A percentile compares a stretch with the other conserved stretches of the same genome.
phyloP scores from a whole-genome alignment of 768 basidiomycete genomes.

The Auricularia cornea region DNA sequence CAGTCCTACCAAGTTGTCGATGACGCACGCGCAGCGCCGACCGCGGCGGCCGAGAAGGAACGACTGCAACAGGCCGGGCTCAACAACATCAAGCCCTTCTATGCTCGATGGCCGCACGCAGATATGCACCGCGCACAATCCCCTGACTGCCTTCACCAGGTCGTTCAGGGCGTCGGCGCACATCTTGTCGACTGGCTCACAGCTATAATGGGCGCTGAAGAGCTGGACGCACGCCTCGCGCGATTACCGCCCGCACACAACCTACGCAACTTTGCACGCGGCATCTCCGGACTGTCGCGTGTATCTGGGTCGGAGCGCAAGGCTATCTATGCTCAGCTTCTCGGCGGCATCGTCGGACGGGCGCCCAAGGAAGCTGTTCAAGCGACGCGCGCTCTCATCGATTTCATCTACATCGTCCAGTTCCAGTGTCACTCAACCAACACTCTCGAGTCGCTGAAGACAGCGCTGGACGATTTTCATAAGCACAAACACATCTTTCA shows the following conservation, averaged over 20 bases:
- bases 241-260: conserved; percentile 4
- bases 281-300: conserved; percentile 5
- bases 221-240: conserved; percentile 14
- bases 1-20: not conserved
- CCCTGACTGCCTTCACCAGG: conserved; percentile 15
- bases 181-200: conserved; percentile 8
- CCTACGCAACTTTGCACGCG: conserved; percentile 7
- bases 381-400: conserved; percentile 20
- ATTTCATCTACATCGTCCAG: conserved; percentile 1
- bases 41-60: not conserved
- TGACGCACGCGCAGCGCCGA: too few species aligned
- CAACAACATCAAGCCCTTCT: conserved; percentile 10
- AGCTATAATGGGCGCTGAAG: conserved; percentile 14
- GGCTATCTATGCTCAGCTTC: conserved; percentile 5
- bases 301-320: conserved; percentile 8
- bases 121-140: conserved; percentile 12
- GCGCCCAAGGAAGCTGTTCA: not conserved
- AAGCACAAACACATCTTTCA: conserved; percentile 17
- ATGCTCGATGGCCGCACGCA: conserved; percentile 2
- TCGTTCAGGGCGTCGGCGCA: conserved; percentile 10
- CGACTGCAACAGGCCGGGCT: not conserved
- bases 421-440: not conserved
- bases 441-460: not conserved
- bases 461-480: not conserved
- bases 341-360: not conserved